Percentiles rank a stretch among this genome's conserved stretches.
These are phyloP conservation scores for Saccharomycopsis babjevae DNA, from an alignment of 805 yeast species.

Conservation along the genomic window DNA sequence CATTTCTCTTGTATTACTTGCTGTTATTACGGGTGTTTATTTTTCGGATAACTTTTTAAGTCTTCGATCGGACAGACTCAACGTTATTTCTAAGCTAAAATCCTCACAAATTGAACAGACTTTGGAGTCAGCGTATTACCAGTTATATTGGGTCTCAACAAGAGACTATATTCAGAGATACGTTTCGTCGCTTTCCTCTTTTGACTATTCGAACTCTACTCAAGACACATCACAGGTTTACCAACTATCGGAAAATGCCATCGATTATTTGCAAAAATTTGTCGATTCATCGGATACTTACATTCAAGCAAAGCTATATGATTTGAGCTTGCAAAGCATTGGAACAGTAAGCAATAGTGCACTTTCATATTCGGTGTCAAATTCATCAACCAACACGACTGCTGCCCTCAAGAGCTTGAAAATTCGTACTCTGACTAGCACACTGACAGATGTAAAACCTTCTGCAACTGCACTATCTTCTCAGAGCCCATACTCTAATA, in stretches of 20 bases:
- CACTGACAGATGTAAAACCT: slow-evolving; percentile 11
- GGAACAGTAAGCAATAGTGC: slow-evolving; percentile 33
- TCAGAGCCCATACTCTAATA: slow-evolving; percentile 17
- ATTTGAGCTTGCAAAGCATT: slow-evolving; percentile 42
- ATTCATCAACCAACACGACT: not conserved
- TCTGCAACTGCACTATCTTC: slow-evolving; percentile 14
- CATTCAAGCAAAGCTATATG: slow-evolving; percentile 58
- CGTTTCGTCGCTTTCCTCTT: slow-evolving; percentile 11
- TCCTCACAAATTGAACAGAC: slow-evolving; percentile 70
- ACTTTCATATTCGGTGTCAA: slow-evolving; percentile 23
- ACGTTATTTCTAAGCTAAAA: slow-evolving; percentile 72
- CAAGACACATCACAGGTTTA: slow-evolving; percentile 60
- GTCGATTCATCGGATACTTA: slow-evolving; percentile 53
- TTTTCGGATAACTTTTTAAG: slow-evolving; percentile 52
- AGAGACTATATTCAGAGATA: slow-evolving; percentile 50
- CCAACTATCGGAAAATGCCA: slow-evolving; percentile 35
- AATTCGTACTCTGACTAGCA: not conserved
- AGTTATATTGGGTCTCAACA: slow-evolving; percentile 53
- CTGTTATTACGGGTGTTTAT: slow-evolving; percentile 67
- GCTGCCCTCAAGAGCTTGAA: not conserved
- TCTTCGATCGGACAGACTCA: slow-evolving; percentile 59
- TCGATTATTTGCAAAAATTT: slow-evolving; percentile 46
- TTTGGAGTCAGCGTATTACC: slow-evolving; percentile 53
- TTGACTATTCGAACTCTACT: slow-evolving; percentile 20
- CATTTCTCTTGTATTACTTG: slow-evolving; percentile 59